Evolutionary conservation across 306 rosid genomes (phyloP), one percentile per base, ranked within the genome.

Genomic region (Coriaria nepalensis): DNA sequence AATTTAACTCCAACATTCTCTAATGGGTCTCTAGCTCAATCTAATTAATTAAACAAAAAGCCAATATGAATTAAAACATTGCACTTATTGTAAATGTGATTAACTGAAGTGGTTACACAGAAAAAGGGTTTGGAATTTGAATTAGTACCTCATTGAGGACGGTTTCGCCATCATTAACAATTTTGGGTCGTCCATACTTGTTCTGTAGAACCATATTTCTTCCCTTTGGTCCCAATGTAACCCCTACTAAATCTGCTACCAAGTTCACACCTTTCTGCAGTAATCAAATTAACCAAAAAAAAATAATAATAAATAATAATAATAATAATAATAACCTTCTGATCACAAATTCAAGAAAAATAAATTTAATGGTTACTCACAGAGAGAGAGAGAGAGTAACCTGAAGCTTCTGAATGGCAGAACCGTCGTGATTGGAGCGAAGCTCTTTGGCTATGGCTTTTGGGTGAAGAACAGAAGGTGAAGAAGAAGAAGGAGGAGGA

Each of bases 1-100:
- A 84, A 65, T 70, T 88, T 88, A 45, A 88, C 93, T 56, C 95
- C 95, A 60, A 88, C 83, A 63, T 88, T 88, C 80, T 84, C 95
- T 69, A 83, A 66, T 7, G 93, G 80, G 58, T 84, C 97, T 88
- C 97, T 77, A 88, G 63, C 63, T 88, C 95, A 53, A 88, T 81
- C 97, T 83, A 56, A 49, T 10, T 10, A 52, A 14, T 42, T 42
- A 0, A 4, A 14, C 37, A 35, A 6, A 20, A 39, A 38, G 2
- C 35, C 14, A 52, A 37, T 52, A 14, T 33, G 40, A 20, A 12
- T 37, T 6, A 38, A 33, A 37, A 40, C 5, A 14, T 51, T 15
- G 9, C 11, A 12, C 9, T 35, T 2, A 8, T 36, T 9, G 9
- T 5, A 8, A 29, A 13, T 13, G 14, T 6, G 15, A 20, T 20